These are phyloP conservation scores for Paradendryphiella salina DNA, from an alignment of 2,329 filamentous ascomycete species.

Conservation along the genomic window DNA sequence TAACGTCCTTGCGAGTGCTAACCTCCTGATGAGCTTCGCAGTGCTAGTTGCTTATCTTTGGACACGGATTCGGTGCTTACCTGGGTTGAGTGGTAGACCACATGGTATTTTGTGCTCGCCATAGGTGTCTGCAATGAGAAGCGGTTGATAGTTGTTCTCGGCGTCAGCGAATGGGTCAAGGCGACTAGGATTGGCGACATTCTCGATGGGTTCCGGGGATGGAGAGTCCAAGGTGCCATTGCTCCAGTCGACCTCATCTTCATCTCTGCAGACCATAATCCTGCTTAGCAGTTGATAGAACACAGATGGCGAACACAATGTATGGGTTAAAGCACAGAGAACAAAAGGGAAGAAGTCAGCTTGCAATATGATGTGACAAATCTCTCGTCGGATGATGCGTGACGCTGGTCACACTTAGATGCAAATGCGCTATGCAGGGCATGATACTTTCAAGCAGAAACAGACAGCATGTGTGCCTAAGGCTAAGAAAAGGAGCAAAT, in stretches of 20 bases:
- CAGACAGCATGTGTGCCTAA: background rate
- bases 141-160: background rate
- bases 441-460: background rate
- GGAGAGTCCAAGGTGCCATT: constrained; percentile 21
- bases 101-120: constrained; percentile 2
- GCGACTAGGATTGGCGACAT: background rate
- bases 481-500: constrained; percentile 7
- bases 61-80: constrained; percentile 2
- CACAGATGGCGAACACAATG: too few species aligned
- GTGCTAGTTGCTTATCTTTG: background rate
- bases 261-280: constrained; percentile 19
- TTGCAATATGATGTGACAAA: background rate
- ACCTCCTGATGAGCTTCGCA: background rate
- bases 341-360: too few species aligned
- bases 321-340: too few species aligned
- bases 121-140: background rate
- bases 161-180: background rate
- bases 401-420: background rate
- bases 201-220: background rate
- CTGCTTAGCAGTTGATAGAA: background rate
- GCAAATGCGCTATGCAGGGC: background rate
- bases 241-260: constrained; percentile 35
- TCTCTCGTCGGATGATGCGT: background rate
- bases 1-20: background rate
- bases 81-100: constrained; percentile 6